phyloP scores from a whole-genome alignment of 768 basidiomycete species.

The Lactarius deliciosus region DNA sequence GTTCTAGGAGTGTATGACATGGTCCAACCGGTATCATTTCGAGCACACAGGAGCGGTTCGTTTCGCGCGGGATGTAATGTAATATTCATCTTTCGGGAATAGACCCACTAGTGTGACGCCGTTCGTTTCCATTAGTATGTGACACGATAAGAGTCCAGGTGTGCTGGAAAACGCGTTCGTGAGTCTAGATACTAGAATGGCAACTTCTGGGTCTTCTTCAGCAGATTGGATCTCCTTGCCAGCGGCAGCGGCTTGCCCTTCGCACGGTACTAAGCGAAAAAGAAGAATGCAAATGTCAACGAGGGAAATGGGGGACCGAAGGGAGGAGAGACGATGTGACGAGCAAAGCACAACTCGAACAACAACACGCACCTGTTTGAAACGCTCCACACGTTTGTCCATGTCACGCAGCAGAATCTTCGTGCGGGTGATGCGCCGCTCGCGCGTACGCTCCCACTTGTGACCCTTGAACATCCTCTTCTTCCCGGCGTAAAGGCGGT shows the following conservation, averaged over 20 bases:
- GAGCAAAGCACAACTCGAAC: too few species aligned
- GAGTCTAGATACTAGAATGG: slow-evolving; percentile 25
- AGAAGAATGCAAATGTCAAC: slow-evolving; percentile 7
- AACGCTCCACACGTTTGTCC: slow-evolving; percentile 61
- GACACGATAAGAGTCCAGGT: slow-evolving; percentile 6
- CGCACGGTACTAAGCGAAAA: slow-evolving; percentile 23
- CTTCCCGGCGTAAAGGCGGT: slow-evolving; percentile 69
- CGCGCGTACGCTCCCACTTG: slow-evolving; percentile 69
- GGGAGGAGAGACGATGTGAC: too few species aligned
- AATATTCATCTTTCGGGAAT: slow-evolving; percentile 7
- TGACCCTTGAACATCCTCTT: slow-evolving; percentile 94
- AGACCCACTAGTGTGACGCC: background rate
- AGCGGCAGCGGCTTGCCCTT: slow-evolving; percentile 28
- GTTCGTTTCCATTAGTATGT: background rate
- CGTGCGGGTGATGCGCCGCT: slow-evolving; percentile 47
- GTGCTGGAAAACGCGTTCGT: slow-evolving; percentile 2
- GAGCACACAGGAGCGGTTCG: slow-evolving; percentile 6
- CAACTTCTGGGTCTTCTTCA: slow-evolving; percentile 29
- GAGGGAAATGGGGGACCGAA: background rate
- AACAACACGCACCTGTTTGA: slow-evolving; percentile 54
- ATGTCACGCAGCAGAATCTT: slow-evolving; percentile 66
- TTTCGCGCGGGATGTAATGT: slow-evolving; percentile 21
- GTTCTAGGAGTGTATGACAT: background rate
- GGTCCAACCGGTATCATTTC: slow-evolving; percentile 14
- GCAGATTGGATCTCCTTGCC: slow-evolving; percentile 15